Evolutionary conservation across 2,329 filamentous ascomycete genomes (phyloP).

Genomic region (Beauveria scarabaeidicola): DNA sequence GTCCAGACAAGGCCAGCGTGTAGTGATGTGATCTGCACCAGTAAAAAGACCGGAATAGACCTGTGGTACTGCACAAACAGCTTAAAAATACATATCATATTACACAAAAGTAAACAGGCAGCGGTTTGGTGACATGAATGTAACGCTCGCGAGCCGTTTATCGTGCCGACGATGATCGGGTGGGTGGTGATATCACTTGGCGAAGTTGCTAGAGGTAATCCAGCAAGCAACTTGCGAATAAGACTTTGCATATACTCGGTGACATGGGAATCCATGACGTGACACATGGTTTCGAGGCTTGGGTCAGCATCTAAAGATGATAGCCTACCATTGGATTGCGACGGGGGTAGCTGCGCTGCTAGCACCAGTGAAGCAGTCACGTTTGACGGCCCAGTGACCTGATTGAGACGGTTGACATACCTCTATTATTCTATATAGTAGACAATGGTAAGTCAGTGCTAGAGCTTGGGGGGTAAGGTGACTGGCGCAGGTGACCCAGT

Average conservation of each 20-base stretch:
- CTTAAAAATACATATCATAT: slow-evolving; percentile 1
- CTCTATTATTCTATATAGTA: no score
- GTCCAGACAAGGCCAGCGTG: background rate
- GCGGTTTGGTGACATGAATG: no score
- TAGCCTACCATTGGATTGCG: background rate
- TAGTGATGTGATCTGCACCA: background rate
- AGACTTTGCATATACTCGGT: no score
- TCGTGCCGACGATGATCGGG: no score
- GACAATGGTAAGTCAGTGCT: background rate
- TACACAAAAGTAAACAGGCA: background rate
- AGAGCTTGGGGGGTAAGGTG: background rate
- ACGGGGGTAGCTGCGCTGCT: no score
- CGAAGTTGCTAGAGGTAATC: no score
- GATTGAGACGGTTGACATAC: no score
- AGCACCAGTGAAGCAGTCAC: no score
- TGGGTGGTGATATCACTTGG: background rate
- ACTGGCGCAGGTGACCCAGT: background rate
- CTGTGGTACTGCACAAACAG: background rate
- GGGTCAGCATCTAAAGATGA: background rate
- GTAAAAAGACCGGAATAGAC: background rate
- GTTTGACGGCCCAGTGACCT: no score
- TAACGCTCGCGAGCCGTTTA: background rate
- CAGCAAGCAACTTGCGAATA: no score
- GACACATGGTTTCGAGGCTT: background rate
- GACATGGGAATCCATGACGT: background rate